Evolutionary conservation across 192 early-diverging fungal species (phyloP).

Genomic region (Gamsiella multidivaricata): DNA sequence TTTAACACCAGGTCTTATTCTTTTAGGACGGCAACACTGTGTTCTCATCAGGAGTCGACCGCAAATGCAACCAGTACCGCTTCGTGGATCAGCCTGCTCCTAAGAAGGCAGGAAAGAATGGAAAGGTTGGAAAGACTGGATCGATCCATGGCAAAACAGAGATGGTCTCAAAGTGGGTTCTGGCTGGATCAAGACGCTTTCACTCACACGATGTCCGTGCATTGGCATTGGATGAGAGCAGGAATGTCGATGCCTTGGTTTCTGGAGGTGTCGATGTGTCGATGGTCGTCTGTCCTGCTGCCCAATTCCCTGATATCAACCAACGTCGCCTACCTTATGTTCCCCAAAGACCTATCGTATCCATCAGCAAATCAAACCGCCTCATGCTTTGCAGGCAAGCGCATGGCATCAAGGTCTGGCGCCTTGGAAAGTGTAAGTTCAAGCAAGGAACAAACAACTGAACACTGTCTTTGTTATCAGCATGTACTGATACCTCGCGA

Average conservation of each 20-base stretch:
- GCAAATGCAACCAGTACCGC: constrained; percentile 81
- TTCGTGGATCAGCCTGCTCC: constrained; percentile 58
- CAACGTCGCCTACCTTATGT: constrained; percentile 73
- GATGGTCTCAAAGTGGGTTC: constrained; percentile 73
- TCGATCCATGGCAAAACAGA: constrained; percentile 22
- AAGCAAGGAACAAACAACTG: background rate
- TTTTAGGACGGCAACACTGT: constrained; percentile 71
- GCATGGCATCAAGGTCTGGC: constrained; percentile 84
- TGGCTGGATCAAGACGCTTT: constrained; percentile 87
- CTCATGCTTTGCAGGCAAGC: constrained; percentile 71
- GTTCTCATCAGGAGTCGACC: constrained; percentile 91
- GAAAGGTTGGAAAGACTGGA: constrained; percentile 29
- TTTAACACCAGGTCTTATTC: background rate
- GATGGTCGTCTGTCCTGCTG: constrained; percentile 68
- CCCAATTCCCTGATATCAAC: constrained; percentile 69
- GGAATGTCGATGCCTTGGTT: constrained; percentile 75
- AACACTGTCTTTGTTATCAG: background rate
- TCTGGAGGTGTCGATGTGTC: constrained; percentile 89
- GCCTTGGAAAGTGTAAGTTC: constrained; percentile 72
- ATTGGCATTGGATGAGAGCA: constrained; percentile 79
- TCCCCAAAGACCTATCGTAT: constrained; percentile 66
- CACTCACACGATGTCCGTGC: constrained; percentile 96
- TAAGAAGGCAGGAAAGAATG: constrained; percentile 37
- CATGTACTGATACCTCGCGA: background rate
- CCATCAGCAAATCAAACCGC: constrained; percentile 71